Percentiles rank a stretch among this genome's conserved stretches.
phyloP scores from a whole-genome alignment of 1,284 basidiomycete species.

The Schizophyllum commune region DNA sequence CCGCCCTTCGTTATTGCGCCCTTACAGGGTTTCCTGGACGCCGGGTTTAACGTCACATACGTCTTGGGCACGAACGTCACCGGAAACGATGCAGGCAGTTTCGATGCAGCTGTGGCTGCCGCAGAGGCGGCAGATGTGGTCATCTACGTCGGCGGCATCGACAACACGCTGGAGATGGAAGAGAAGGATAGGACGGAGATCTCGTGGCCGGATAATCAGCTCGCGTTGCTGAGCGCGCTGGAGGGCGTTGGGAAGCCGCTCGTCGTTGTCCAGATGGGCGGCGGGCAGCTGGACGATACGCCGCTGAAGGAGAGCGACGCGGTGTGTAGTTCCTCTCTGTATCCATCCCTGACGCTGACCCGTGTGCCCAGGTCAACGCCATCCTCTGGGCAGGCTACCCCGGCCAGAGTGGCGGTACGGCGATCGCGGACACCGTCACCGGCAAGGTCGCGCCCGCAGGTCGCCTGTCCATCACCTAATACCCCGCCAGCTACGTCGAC shows the following conservation, averaged over 20 bases:
- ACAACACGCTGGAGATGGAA: slow-evolving; percentile 45
- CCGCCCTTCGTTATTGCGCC: slow-evolving; percentile 50
- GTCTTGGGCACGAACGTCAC: slow-evolving; percentile 33
- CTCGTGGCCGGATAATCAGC: slow-evolving; percentile 48
- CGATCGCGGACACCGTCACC: slow-evolving; percentile 40
- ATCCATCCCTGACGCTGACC: not conserved
- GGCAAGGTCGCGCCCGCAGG: slow-evolving; percentile 46
- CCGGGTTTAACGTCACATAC: slow-evolving; percentile 39
- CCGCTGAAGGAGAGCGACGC: slow-evolving; percentile 34
- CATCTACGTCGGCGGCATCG: slow-evolving; percentile 53
- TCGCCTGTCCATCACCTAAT: slow-evolving; percentile 45
- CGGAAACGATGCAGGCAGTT: slow-evolving; percentile 28
- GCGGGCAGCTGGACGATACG: slow-evolving; percentile 45
- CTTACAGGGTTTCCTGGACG: slow-evolving; percentile 35
- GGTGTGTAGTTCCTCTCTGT: slow-evolving; percentile 31
- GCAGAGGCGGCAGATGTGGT: slow-evolving; percentile 52
- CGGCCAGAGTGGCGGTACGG: slow-evolving; percentile 44
- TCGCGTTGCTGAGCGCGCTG: slow-evolving; percentile 39
- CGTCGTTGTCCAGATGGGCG: slow-evolving; percentile 47
- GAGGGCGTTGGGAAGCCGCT: slow-evolving; percentile 39
- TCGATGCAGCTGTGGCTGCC: slow-evolving; percentile 56
- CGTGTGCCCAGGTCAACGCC: slow-evolving; percentile 34
- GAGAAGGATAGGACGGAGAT: slow-evolving; percentile 40
- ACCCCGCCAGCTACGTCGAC: slow-evolving; percentile 40
- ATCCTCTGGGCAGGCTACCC: slow-evolving; percentile 51